phyloP scores from a whole-genome alignment of 2,329 filamentous ascomycete species.

The Periconia sp. region DNA sequence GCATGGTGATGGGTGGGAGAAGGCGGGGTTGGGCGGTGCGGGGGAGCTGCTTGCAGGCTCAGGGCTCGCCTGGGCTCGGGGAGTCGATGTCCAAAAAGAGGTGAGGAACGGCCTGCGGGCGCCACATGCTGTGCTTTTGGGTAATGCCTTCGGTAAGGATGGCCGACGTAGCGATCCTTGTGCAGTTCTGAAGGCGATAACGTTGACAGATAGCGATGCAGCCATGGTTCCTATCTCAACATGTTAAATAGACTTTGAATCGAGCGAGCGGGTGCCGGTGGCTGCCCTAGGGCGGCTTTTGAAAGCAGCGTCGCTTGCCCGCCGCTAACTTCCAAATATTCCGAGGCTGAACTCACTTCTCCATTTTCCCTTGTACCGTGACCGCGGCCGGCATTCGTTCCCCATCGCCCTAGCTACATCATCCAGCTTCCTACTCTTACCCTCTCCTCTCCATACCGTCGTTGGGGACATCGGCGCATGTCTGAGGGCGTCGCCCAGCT shows the following conservation, averaged over 20 bases:
- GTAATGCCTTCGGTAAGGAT: background rate
- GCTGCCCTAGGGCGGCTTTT: too few relatives aligned
- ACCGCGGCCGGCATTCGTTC: conserved; percentile 14
- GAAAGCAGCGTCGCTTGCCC: too few relatives aligned
- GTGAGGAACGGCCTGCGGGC: conserved; percentile 2
- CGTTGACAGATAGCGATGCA: conserved; percentile 19
- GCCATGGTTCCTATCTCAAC: conserved; percentile 29
- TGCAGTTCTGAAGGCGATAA: conserved; percentile 22
- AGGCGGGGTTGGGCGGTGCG: background rate
- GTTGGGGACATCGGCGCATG: conserved; percentile 58
- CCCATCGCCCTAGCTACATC: conserved; percentile 1
- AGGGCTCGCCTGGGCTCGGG: conserved; percentile 1
- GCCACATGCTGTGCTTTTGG: conserved; percentile 1
- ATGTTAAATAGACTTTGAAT: too few relatives aligned
- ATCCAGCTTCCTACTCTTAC: background rate
- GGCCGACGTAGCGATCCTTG: conserved; percentile 7
- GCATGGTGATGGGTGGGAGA: too few relatives aligned
- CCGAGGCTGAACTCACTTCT: too few relatives aligned
- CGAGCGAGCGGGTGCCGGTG: too few relatives aligned
- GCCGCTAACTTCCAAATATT: too few relatives aligned
- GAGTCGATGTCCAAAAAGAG: conserved; percentile 1
- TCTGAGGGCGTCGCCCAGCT: conserved; percentile 64
- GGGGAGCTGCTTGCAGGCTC: conserved; percentile 4
- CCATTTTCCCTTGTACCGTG: background rate
- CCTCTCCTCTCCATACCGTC: background rate